Conservation (phyloP, 352 stramenopile genomes). For the Phytophthora capsici region DNA sequence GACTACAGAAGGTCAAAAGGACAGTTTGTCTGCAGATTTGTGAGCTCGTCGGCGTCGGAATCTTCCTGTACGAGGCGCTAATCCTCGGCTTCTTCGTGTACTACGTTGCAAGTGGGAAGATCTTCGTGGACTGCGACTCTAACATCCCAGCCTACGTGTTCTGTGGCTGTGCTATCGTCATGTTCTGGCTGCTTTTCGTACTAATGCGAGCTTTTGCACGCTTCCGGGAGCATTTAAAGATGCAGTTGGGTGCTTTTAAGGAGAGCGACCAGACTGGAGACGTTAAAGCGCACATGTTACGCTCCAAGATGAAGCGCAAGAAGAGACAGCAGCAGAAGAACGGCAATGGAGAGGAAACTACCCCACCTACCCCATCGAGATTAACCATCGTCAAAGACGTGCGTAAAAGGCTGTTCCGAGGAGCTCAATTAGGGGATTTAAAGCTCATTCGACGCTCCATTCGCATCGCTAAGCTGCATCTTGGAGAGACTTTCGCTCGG, state of each 20-base stretch:
- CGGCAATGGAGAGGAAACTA: conserved; percentile 8
- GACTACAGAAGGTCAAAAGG: conserved; percentile 81
- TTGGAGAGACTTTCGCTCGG: conserved; percentile 61
- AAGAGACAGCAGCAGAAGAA: conserved; percentile 48
- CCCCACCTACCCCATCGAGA: conserved; percentile 20
- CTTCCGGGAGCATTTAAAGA: conserved; percentile 87
- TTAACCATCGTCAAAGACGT: conserved; percentile 58
- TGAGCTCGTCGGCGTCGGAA: conserved; percentile 64
- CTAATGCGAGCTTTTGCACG: conserved; percentile 75
- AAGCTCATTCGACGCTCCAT: conserved; percentile 63
- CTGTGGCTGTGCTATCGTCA: conserved; percentile 42
- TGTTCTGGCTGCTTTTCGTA: conserved; percentile 71
- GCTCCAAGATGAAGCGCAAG: conserved; percentile 58
- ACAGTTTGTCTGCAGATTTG: conserved; percentile 81
- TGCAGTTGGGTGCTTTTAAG: conserved; percentile 84
- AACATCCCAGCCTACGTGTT: conserved; percentile 61
- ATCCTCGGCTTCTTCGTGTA: conserved; percentile 62
- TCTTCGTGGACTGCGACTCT: conserved; percentile 59
- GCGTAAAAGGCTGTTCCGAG: conserved; percentile 76
- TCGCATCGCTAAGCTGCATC: conserved; percentile 53
- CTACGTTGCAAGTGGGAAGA: conserved; percentile 56
- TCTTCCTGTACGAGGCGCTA: conserved; percentile 60
- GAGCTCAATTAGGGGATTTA: conserved; percentile 71
- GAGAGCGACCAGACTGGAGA: conserved; percentile 85
- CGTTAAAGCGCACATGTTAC: conserved; percentile 71